These are phyloP conservation scores for Tylopilus sp. DNA, from an alignment of 1,284 basidiomycete species.

Conservation along the genomic window DNA sequence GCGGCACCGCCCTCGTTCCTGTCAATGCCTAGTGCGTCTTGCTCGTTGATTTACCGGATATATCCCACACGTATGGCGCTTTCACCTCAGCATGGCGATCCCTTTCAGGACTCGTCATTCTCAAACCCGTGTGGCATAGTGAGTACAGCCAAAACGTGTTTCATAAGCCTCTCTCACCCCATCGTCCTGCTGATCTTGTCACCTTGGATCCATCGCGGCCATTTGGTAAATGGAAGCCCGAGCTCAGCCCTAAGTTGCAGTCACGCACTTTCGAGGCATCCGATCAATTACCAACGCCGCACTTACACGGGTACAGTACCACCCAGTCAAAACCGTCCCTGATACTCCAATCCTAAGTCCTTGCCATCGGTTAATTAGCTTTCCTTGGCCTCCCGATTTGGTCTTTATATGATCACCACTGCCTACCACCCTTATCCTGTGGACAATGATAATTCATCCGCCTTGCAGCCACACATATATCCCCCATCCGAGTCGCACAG, in stretches of 20 bases:
- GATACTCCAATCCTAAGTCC: conserved; percentile 24
- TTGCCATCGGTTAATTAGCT: conserved; percentile 19
- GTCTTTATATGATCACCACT: conserved; percentile 33
- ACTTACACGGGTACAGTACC: conserved; percentile 22
- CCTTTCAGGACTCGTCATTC: conserved; percentile 29
- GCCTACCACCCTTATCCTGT: conserved; percentile 28
- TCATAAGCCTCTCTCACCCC: conserved; percentile 28
- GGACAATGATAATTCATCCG: conserved; percentile 21
- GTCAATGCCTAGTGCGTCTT: neutral
- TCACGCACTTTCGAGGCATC: conserved; percentile 30
- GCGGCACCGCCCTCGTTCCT: conserved; percentile 24
- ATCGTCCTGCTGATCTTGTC: conserved; percentile 24
- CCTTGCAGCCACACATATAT: conserved; percentile 32
- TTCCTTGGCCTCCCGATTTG: conserved; percentile 21
- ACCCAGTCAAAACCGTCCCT: conserved; percentile 22
- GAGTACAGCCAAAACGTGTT: conserved; percentile 33
- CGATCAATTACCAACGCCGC: conserved; percentile 33
- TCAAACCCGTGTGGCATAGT: conserved; percentile 13
- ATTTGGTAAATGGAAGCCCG: conserved; percentile 36
- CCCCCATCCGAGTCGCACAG: conserved; percentile 25
- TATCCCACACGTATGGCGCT: conserved; percentile 18
- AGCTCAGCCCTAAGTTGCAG: conserved; percentile 26
- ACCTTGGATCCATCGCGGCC: conserved; percentile 27
- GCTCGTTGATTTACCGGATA: conserved; percentile 34
- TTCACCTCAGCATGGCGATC: conserved; percentile 19